These are phyloP conservation scores for Brassica carinata DNA, from an alignment of 345 rosid species.

Conservation along the genomic window DNA sequence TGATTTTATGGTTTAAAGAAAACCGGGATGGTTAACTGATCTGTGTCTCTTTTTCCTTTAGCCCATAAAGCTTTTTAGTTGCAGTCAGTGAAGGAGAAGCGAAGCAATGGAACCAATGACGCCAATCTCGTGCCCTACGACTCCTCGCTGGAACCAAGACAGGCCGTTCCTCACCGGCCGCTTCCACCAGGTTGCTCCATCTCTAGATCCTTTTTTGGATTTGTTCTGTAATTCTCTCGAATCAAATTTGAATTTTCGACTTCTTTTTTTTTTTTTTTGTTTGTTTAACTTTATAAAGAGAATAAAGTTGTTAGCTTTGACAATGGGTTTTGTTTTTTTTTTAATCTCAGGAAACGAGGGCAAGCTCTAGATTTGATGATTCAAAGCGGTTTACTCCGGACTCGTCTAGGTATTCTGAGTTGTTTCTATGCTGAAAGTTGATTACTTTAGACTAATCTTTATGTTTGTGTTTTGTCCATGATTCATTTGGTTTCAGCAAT, in stretches of 20 bases:
- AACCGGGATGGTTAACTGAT: slow-evolving; percentile 1
- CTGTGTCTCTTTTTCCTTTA: background rate
- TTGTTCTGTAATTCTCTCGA: background rate
- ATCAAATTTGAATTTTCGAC: background rate
- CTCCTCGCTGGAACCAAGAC: slow-evolving; percentile 93
- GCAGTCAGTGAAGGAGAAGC: background rate
- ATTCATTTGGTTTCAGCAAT: slow-evolving; percentile 42
- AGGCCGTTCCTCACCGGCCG: slow-evolving; percentile 94
- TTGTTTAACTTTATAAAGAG: background rate
- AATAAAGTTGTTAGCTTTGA: background rate
- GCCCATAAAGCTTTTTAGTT: background rate
- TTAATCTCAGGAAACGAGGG: slow-evolving; percentile 59
- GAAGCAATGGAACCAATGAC: slow-evolving; percentile 25
- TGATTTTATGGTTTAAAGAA: slow-evolving; percentile 14
- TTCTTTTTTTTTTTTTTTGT: slow-evolving; percentile 9
- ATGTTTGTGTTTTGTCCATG: background rate
- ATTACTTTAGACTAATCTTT: background rate
- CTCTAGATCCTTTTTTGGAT: background rate
- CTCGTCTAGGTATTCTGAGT: slow-evolving; percentile 48
- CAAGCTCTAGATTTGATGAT: slow-evolving; percentile 60
- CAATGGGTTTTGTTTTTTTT: background rate
- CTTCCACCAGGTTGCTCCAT: slow-evolving; percentile 62
- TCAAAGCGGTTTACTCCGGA: slow-evolving; percentile 47
- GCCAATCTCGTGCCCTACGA: slow-evolving; percentile 57
- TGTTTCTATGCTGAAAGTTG: background rate